Percentiles rank a stretch among this genome's conserved stretches.
Conservation (phyloP, 176 grass and related monocot species). For the Oryza meyeriana region DNA sequence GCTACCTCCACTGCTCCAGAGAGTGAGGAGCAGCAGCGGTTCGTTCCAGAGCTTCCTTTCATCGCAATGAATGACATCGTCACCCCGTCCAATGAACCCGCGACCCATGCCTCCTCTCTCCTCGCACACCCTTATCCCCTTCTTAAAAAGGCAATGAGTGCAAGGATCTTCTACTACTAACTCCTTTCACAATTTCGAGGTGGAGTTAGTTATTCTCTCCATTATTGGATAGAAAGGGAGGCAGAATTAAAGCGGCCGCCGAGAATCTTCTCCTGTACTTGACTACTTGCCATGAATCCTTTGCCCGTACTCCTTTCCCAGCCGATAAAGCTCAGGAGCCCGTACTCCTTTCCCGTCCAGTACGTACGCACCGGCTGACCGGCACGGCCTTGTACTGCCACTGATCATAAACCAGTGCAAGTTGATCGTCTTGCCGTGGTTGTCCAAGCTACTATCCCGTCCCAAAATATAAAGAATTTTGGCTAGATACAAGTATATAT, state of each 20-base stretch:
- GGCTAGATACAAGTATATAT: too few species aligned
- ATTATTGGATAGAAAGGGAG: conserved; percentile 32
- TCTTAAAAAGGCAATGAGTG: conserved; percentile 11
- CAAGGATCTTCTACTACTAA: conserved; percentile 29
- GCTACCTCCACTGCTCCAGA: neutral
- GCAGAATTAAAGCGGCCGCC: neutral
- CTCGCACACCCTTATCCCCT: neutral
- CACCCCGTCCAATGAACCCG: conserved; percentile 14
- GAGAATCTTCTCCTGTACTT: conserved; percentile 33
- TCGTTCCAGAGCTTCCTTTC: conserved; percentile 7
- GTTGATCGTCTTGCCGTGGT: neutral
- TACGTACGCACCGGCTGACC: neutral
- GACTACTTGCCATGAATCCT: conserved; percentile 28
- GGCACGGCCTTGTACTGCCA: neutral
- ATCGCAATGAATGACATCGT: conserved; percentile 18
- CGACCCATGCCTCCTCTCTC: neutral
- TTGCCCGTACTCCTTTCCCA: conserved; percentile 29
- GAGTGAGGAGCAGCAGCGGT: neutral
- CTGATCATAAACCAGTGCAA: neutral
- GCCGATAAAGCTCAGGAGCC: neutral
- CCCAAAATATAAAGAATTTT: too few species aligned
- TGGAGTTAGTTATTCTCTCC: conserved; percentile 23
- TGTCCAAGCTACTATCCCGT: too few species aligned
- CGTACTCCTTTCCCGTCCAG: conserved; percentile 16
- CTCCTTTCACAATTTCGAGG: conserved; percentile 40